Percentiles rank a stretch among this genome's conserved stretches.
Conservation (phyloP, 1,139 yeast genomes). For the Hansenula anomala region DNA sequence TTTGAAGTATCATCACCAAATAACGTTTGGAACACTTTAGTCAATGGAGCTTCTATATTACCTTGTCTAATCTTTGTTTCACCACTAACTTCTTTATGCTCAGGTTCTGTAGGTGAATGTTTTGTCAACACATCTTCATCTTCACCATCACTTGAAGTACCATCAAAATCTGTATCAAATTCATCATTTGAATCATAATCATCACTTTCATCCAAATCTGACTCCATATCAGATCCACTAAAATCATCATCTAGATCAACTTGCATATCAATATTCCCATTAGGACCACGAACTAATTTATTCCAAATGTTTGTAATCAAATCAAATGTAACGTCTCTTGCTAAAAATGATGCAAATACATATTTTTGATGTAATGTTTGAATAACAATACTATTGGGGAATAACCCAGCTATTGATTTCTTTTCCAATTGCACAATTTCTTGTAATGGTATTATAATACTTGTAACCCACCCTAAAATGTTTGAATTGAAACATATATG, state of each 20-base stretch:
- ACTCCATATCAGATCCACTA: slow-evolving; percentile 6
- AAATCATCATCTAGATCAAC: slow-evolving; percentile 9
- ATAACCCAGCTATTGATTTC: slow-evolving; percentile 65
- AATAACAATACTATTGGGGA: slow-evolving; percentile 71
- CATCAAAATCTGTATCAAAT: slow-evolving; percentile 19
- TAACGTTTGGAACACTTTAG: slow-evolving; percentile 60
- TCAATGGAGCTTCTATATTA: slow-evolving; percentile 69
- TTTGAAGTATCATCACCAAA: slow-evolving; percentile 70
- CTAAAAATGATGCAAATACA: slow-evolving; percentile 66
- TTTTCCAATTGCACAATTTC: slow-evolving; percentile 72
- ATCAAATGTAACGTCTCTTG: slow-evolving; percentile 63
- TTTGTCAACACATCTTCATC: slow-evolving; percentile 24
- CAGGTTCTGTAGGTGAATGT: slow-evolving; percentile 50
- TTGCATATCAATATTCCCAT: slow-evolving; percentile 7
- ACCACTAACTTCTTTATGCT: slow-evolving; percentile 45
- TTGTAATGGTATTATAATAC: slow-evolving; percentile 57
- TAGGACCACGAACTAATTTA: slow-evolving; percentile 25
- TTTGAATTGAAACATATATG: slow-evolving; percentile 67
- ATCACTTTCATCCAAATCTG: slow-evolving; percentile 6
- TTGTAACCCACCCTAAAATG: slow-evolving; percentile 71
- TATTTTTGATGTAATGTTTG: slow-evolving; percentile 68
- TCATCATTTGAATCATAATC: slow-evolving; percentile 14
- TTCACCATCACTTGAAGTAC: too few relatives aligned
- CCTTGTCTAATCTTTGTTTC: slow-evolving; percentile 67
- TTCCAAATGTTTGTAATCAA: slow-evolving; percentile 61